Evolutionary conservation across 1,284 basidiomycete species (phyloP).

Genomic region (Xerocomus nothofagi): DNA sequence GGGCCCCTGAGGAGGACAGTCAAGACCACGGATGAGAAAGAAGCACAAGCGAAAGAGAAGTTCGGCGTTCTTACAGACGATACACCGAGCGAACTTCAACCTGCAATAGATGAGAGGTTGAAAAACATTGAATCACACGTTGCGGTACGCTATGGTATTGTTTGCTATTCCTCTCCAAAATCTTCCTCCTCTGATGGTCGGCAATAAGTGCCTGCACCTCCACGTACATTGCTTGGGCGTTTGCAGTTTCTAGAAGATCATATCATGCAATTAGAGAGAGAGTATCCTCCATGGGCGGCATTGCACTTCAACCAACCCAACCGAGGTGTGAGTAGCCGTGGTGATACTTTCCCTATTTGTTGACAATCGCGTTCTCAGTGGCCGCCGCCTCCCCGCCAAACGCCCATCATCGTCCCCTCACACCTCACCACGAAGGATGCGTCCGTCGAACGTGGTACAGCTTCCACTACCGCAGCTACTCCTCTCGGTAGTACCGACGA

Average conservation of each 20-base stretch:
- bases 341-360: not conserved
- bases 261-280: slow-evolving; percentile 68
- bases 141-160: slow-evolving; percentile 67
- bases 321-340: slow-evolving; percentile 59
- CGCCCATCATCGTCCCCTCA: slow-evolving; percentile 69
- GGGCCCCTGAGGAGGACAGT: slow-evolving; percentile 68
- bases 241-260: slow-evolving; percentile 74
- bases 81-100: slow-evolving; percentile 44
- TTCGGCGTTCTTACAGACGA: slow-evolving; percentile 32
- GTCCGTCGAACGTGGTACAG: slow-evolving; percentile 15
- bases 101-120: slow-evolving; percentile 63
- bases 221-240: slow-evolving; percentile 59
- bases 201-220: slow-evolving; percentile 62
- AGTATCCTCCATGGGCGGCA: slow-evolving; percentile 81
- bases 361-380: slow-evolving; percentile 47
- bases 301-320: slow-evolving; percentile 79
- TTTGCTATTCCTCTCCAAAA: not conserved
- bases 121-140: slow-evolving; percentile 66
- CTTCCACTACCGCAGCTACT: slow-evolving; percentile 2
- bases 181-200: not conserved
- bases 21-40: slow-evolving; percentile 22
- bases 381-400: slow-evolving; percentile 74
- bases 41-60: slow-evolving; percentile 20
- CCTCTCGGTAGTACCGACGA: slow-evolving; percentile 13
- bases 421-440: slow-evolving; percentile 43